Conservation (phyloP, 106 monocot species). For the Xerophyta viscosa region DNA sequence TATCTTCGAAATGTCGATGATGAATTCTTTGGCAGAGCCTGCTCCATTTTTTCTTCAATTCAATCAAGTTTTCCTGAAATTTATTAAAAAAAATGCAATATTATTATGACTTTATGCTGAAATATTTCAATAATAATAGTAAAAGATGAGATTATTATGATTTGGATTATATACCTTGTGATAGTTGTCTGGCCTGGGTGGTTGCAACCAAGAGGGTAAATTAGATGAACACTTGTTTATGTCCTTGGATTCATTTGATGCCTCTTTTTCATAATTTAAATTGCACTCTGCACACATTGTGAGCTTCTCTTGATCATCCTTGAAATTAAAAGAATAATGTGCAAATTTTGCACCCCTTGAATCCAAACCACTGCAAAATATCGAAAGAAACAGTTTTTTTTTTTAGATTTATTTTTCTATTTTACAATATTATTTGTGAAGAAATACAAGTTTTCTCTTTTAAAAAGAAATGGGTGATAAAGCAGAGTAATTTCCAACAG, state of each 20-base stretch:
- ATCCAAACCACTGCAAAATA: constrained; percentile 34
- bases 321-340: constrained; percentile 25
- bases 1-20: constrained; percentile 11
- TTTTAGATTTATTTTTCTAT: too few relatives aligned
- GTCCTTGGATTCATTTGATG: constrained; percentile 16
- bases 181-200: constrained; percentile 24
- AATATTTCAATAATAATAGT: too few relatives aligned
- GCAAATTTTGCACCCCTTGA: constrained; percentile 24
- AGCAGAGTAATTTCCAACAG: too few relatives aligned
- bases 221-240: constrained; percentile 11
- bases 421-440: too few relatives aligned
- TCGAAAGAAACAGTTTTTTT: too few relatives aligned
- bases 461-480: too few relatives aligned
- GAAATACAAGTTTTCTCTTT: too few relatives aligned
- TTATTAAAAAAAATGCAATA: too few relatives aligned
- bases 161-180: constrained; percentile 41
- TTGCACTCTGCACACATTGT: constrained; percentile 63
- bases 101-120: too few relatives aligned
- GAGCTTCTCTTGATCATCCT: constrained; percentile 53
- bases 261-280: constrained; percentile 66
- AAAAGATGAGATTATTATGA: too few relatives aligned
- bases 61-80: constrained; percentile 40
- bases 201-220: constrained; percentile 66
- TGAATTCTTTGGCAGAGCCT: constrained; percentile 59
- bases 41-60: constrained; percentile 73